These are phyloP conservation scores for Diplodia sapinea DNA, from an alignment of 2,329 filamentous ascomycete species.

Conservation along the genomic window DNA sequence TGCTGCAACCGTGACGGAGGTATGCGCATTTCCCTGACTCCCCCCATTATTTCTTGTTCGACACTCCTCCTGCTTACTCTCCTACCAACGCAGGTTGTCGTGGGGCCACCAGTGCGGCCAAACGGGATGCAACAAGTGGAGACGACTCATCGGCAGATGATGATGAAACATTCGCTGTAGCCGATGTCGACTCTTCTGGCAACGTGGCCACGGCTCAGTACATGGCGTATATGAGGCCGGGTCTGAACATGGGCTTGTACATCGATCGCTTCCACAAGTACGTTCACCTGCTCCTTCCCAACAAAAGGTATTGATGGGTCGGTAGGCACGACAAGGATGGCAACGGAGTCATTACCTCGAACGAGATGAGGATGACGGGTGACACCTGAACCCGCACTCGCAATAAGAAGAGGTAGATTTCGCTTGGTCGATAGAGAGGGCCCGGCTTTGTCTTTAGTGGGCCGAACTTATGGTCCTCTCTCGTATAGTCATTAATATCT, in stretches of 20 bases:
- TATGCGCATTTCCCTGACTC: not conserved
- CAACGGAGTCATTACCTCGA: not conserved
- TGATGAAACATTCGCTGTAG: not conserved
- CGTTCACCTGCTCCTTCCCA: not conserved
- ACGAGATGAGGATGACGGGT: not conserved
- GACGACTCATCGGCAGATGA: not conserved
- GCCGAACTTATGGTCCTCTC: not conserved
- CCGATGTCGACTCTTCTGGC: not conserved
- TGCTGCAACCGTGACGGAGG: conserved; percentile 1
- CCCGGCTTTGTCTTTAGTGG: not conserved
- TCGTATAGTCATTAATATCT: too few species aligned
- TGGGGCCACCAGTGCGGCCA: not conserved
- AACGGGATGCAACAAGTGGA: not conserved
- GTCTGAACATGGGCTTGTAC: not conserved
- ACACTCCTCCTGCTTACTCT: not conserved
- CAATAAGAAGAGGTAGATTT: not conserved
- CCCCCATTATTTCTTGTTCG: not conserved
- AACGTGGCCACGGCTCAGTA: not conserved
- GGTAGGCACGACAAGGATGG: not conserved
- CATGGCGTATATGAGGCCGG: not conserved
- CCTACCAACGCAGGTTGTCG: not conserved
- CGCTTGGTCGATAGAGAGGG: not conserved
- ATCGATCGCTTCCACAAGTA: not conserved
- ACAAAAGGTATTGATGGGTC: not conserved
- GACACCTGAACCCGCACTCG: not conserved